phyloP scores from a whole-genome alignment of 768 basidiomycete genomes.

The Boletus subcaerulescens region DNA sequence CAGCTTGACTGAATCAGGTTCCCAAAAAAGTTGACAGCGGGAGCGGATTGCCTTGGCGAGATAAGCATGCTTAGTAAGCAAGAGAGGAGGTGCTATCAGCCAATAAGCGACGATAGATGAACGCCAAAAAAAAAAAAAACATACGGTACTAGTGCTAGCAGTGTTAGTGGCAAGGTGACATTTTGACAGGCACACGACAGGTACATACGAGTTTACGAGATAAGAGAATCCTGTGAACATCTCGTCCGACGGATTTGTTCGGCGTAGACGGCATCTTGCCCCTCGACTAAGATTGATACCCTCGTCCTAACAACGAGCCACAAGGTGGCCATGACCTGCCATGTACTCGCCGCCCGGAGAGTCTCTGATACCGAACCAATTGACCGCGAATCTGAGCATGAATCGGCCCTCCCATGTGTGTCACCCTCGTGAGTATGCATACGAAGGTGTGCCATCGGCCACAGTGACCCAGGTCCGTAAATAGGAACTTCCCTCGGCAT shows the following conservation, averaged over 20 bases:
- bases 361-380: too few relatives aligned
- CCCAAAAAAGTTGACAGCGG: not conserved
- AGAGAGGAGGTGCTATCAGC: conserved; percentile 19
- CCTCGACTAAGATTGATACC: too few relatives aligned
- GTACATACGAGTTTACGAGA: conserved; percentile 3
- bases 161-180: not conserved
- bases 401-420: too few relatives aligned
- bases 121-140: not conserved
- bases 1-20: not conserved
- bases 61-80: conserved; percentile 24
- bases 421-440: too few relatives aligned
- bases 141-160: not conserved
- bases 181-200: conserved; percentile 9
- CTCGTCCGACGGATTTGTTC: not conserved
- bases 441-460: too few relatives aligned
- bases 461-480: too few relatives aligned
- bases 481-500: too few relatives aligned
- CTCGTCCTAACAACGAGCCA: too few relatives aligned
- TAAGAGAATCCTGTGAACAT: conserved; percentile 11
- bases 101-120: conserved; percentile 11
- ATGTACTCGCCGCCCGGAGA: too few relatives aligned
- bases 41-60: conserved; percentile 6
- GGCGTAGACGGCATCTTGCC: not conserved
- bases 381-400: too few relatives aligned
- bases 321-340: too few relatives aligned